Evolutionary conservation across 768 basidiomycete genomes (phyloP).

Genomic region (Termitomyces sp.): DNA sequence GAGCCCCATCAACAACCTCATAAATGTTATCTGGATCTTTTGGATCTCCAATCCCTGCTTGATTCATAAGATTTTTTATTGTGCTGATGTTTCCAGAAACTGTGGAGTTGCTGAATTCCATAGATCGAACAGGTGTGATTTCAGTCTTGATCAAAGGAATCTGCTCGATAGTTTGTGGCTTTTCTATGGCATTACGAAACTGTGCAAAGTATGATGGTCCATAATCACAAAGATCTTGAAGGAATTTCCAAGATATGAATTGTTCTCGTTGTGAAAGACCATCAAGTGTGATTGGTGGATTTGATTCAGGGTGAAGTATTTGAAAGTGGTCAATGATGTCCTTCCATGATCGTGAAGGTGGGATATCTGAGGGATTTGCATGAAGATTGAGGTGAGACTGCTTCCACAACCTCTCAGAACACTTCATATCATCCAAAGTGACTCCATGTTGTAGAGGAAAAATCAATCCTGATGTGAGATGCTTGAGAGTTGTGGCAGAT

Average conservation of each 20-base stretch:
- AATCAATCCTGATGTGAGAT: slow-evolving; percentile 6
- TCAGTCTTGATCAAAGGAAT: slow-evolving; percentile 13
- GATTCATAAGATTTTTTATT: not conserved
- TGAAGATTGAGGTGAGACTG: slow-evolving; percentile 9
- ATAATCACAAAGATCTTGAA: not conserved
- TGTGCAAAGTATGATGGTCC: not conserved
- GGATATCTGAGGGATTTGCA: not conserved
- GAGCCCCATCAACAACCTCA: not conserved
- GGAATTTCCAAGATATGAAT: not conserved
- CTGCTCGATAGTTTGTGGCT: slow-evolving; percentile 10
- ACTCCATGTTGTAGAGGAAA: slow-evolving; percentile 19
- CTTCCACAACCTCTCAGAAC: slow-evolving; percentile 18
- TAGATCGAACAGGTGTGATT: slow-evolving; percentile 10
- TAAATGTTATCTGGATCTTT: not conserved
- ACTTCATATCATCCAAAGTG: slow-evolving; percentile 12
- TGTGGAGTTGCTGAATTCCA: slow-evolving; percentile 2
- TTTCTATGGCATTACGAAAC: slow-evolving; percentile 2
- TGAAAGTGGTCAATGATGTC: not conserved
- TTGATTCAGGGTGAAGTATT: not conserved
- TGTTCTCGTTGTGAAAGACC: not conserved
- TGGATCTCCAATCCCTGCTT: not conserved
- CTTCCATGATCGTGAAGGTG: not conserved
- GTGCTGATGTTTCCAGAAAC: slow-evolving; percentile 11
- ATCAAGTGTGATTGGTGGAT: not conserved
- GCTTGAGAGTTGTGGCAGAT: slow-evolving; percentile 8